These are phyloP conservation scores for Fusarium buxicola DNA, from an alignment of 2,329 filamentous ascomycete species.

Conservation along the genomic window DNA sequence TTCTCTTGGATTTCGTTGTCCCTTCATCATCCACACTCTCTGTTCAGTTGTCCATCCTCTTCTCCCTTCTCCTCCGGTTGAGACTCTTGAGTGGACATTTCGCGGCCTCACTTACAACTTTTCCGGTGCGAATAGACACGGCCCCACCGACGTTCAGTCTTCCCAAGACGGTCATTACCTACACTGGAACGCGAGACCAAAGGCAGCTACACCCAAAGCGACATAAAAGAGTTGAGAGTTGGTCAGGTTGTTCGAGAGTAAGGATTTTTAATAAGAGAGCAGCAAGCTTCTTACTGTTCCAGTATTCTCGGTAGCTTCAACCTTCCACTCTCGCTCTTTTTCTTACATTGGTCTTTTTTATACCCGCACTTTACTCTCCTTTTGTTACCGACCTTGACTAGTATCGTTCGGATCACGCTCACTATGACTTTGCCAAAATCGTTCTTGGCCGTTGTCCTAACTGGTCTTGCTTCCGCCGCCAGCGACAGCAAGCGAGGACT, in stretches of 20 bases:
- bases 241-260: background rate
- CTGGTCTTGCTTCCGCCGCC: conserved; percentile 43
- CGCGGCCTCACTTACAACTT: conserved; percentile 2
- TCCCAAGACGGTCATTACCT: background rate
- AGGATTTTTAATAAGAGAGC: background rate
- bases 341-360: background rate
- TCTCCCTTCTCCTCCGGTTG: too few species aligned
- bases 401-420: background rate
- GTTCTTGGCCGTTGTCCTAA: conserved; percentile 37
- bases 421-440: conserved; percentile 24
- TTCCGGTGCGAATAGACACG: background rate
- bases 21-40: background rate
- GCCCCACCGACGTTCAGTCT: conserved; percentile 5
- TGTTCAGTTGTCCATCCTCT: background rate
- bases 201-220: conserved; percentile 1
- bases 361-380: background rate
- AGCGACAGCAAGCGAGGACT: conserved; percentile 75
- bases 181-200: background rate
- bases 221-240: background rate
- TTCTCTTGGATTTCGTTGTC: background rate
- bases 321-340: background rate
- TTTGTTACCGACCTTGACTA: background rate
- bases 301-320: background rate
- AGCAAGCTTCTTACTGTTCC: background rate
- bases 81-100: background rate